Base-by-base conservation (phyloP, 441 rosid genomes). In the Pelargonium cotyledonis region DNA sequence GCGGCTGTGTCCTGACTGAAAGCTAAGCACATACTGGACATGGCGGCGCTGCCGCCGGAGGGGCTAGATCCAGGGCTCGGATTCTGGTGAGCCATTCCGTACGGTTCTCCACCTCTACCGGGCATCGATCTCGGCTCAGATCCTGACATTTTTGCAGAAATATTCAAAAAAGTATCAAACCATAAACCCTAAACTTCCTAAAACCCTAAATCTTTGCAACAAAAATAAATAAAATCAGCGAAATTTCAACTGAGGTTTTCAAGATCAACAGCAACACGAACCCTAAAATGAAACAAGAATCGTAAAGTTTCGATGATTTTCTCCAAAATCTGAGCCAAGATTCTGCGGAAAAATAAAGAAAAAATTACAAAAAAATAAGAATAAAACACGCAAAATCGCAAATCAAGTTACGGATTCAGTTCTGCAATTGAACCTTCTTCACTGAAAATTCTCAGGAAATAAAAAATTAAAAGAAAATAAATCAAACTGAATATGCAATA, bases 1-100 rank as follows among this genome's bases (percentile, higher is more conserved):
- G 80, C 65, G n/a, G 47, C 43, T 14, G 77, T 65, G 9, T 76
- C 82, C 0, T 64, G 55, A 62, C 55, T 46, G 73, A 67, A 79
- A 7, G 71, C 66, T 57, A 79, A 61, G 19, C 78, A 46, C 71
- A 73, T 66, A 66, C 61, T 70, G 49, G 64, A 29, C 69, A 73
- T 31, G 51, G 47, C 62, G 26, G 51, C 53, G 55, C n/a, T 14
- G 55, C 15, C 57, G 57, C 57, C 57, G 57, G 57, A n/a, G 57
- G 57, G 6, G 57, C 57, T 49, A 15, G 57, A 12, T 12, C 5
- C 14, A n/a, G 57, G 16, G 57, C 57, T 49, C 57, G 57, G 15
- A 4, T 10, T 47, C 55, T 47, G 57, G 57, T 11, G 57, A 49
- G 57, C n/a, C 57, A 49, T 49, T 49, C 57, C 57, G 57, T 49